Base-by-base conservation (phyloP, 352 stramenopile genomes). In the Pilasporangium apinafurcum region DNA sequence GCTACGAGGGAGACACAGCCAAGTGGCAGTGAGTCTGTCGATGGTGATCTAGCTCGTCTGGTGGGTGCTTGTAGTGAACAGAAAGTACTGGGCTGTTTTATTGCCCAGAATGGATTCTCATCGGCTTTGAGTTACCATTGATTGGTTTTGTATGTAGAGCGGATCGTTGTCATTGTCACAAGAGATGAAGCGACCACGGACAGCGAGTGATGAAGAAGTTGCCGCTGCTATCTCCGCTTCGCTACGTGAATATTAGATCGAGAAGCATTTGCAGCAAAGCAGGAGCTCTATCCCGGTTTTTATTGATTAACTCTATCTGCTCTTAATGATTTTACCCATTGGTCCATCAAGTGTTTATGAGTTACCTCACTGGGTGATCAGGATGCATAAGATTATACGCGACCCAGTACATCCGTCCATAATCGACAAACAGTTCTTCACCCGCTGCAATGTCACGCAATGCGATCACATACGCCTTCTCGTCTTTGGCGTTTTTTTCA, bases 391-490 rank as follows among this genome's bases (percentile, higher is more conserved):
- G 54, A 48, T 89, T 89, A 62, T 86, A 84, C 12, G 62, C 76
- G 27, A 89, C 36, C 80, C 80, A 92, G 56, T 92, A 92, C 16
- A 84, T 62, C 24, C 88, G 83, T 3, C 81, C 81, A 43, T 93
- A 93, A 52, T 90, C 68, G 14, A 82, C 81, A 44, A 76, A 93
- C 21, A 93, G 50, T 54, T 93, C 81, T 40, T 90, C 76, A 25
- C 57, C 72, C 0, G 41, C 32, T 2, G 42, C 32, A 38, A 93
- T 86, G 50, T 83, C 65, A 12, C 67, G 56, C 47, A 82, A 48
- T 7, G 81, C 75, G 10, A 87, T 41, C 29, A 93, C 76, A 5
- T 68, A 41, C 17, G 81, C 81, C 17, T 66, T 63, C 21, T 64
- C 47, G 13, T 79, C 51, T 2, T 59, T 12, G 2, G 78, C 76